A percentile compares a stretch with the other conserved stretches of the same genome.
Conservation (phyloP, 2,329 filamentous ascomycete species). For the Trichoderma harzianum region DNA sequence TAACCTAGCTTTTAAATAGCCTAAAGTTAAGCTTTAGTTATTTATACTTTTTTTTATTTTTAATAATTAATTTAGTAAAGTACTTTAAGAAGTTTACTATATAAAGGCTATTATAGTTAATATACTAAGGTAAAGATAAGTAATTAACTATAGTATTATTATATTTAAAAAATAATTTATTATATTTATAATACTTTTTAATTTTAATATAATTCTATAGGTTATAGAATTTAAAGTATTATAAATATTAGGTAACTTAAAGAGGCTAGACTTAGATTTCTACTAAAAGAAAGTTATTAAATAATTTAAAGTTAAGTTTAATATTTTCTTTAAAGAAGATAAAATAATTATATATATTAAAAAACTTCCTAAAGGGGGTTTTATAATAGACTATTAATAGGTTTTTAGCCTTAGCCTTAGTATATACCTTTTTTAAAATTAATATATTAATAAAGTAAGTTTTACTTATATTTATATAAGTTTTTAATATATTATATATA, state of each 20-base stretch:
- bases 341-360: neutral
- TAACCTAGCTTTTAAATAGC: too few species aligned
- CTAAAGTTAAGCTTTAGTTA: neutral
- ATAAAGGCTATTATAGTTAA: neutral
- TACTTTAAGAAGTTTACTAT: neutral
- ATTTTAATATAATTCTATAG: neutral
- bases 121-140: neutral
- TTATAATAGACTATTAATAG: neutral
- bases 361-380: neutral
- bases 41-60: too few species aligned
- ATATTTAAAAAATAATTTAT: neutral
- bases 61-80: neutral
- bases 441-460: neutral
- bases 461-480: neutral
- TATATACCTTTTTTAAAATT: neutral
- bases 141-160: neutral
- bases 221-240: neutral
- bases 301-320: neutral
- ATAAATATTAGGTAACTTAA: too few species aligned
- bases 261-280: neutral
- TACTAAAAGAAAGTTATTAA: neutral
- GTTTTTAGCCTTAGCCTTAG: neutral
- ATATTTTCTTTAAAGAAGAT: neutral
- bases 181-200: neutral
- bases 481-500: neutral